A percentile compares a stretch with the other conserved stretches of the same genome.
Evolutionary conservation across 352 stramenopile genomes (phyloP).

Genomic region (Phytophthora cryptogea): DNA sequence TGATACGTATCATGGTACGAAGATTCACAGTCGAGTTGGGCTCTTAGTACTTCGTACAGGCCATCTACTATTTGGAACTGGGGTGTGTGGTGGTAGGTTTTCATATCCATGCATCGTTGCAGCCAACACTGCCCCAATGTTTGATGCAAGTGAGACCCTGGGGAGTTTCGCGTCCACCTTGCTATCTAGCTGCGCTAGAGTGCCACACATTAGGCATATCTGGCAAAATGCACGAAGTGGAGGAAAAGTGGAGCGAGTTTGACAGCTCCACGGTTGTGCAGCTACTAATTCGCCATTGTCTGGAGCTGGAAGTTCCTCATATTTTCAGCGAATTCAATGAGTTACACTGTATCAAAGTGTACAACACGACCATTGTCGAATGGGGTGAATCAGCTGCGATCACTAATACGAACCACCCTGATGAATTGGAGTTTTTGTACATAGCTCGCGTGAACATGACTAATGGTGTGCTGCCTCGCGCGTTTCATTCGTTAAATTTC

Average conservation of each 20-base stretch:
- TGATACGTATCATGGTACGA: neutral
- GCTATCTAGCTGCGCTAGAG: constrained; percentile 37
- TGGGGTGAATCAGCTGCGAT: constrained; percentile 35
- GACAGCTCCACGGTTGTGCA: constrained; percentile 29
- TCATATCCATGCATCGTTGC: constrained; percentile 18
- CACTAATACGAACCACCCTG: constrained; percentile 19
- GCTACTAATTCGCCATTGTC: constrained; percentile 41
- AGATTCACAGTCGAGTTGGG: neutral
- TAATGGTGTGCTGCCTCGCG: constrained; percentile 22
- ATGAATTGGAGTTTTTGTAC: constrained; percentile 28
- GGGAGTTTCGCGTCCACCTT: constrained; percentile 31
- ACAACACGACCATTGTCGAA: constrained; percentile 39
- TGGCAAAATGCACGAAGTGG: constrained; percentile 19
- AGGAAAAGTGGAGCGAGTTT: constrained; percentile 24
- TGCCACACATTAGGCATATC: constrained; percentile 23
- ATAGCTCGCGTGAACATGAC: constrained; percentile 37
- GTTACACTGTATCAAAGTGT: constrained; percentile 41
- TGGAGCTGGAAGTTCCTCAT: constrained; percentile 25
- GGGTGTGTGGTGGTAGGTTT: constrained; percentile 17
- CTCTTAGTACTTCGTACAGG: neutral
- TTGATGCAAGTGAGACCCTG: constrained; percentile 37
- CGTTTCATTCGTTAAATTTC: constrained; percentile 34
- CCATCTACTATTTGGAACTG: constrained; percentile 22
- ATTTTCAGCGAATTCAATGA: constrained; percentile 24
- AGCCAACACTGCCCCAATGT: constrained; percentile 21